These are phyloP conservation scores for Medicago lupulina DNA, from an alignment of 306 rosid genomes.

Conservation along the genomic window DNA sequence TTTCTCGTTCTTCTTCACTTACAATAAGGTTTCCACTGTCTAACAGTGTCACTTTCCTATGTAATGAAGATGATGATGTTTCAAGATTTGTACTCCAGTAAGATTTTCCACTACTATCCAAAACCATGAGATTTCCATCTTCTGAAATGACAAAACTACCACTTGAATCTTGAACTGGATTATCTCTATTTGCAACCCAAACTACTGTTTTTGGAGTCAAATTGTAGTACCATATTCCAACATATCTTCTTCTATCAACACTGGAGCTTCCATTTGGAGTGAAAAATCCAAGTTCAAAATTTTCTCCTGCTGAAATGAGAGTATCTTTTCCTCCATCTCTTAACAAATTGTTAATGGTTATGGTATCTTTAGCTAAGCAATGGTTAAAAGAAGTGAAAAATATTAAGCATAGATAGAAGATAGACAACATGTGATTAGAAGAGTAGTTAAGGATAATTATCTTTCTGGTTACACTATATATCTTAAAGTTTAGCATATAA, in stretches of 20 bases:
- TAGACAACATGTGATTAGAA: conserved; percentile 46
- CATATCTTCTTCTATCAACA: conserved; percentile 52
- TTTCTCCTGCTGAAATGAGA: conserved; percentile 65
- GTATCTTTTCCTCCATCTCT: conserved; percentile 49
- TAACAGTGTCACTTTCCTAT: conserved; percentile 53
- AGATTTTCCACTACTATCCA: conserved; percentile 49
- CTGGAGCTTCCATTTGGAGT: conserved; percentile 67
- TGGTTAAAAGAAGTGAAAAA: conserved; percentile 42
- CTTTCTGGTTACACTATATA: conserved; percentile 38
- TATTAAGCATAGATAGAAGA: conserved; percentile 44
- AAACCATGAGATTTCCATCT: conserved; percentile 69
- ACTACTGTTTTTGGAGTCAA: conserved; percentile 47
- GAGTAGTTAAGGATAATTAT: conserved; percentile 43
- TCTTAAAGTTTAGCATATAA: conserved; percentile 49
- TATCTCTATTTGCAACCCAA: conserved; percentile 44
- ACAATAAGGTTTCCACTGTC: conserved; percentile 71
- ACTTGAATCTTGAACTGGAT: conserved; percentile 54
- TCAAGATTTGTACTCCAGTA: conserved; percentile 65
- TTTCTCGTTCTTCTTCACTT: conserved; percentile 33
- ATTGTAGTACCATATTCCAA: conserved; percentile 77
- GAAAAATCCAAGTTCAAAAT: conserved; percentile 73
- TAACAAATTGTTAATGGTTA: conserved; percentile 44
- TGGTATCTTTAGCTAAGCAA: conserved; percentile 59
- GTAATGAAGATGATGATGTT: conserved; percentile 45
- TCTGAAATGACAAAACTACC: conserved; percentile 62